phyloP scores from a whole-genome alignment of 495 filamentous ascomycete species.

The Lentithecium fluviatile region DNA sequence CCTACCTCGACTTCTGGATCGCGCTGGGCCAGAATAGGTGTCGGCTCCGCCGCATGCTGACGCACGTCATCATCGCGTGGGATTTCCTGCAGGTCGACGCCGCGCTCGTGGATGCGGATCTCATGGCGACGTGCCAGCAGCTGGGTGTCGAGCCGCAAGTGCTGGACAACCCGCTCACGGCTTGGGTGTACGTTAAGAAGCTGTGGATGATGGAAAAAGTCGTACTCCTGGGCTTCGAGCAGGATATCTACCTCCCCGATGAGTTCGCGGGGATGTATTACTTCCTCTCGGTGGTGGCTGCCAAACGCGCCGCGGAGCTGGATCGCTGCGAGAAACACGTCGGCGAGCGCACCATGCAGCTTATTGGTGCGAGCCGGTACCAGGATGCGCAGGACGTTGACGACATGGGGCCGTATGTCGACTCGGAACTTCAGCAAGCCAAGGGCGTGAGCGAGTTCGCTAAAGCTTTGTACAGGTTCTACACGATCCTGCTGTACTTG shows the following conservation, averaged over 20 bases:
- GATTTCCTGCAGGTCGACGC: constrained; percentile 82
- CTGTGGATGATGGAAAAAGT: constrained; percentile 82
- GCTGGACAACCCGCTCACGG: constrained; percentile 66
- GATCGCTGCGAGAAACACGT: background rate
- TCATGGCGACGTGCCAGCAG: constrained; percentile 49
- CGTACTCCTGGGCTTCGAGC: constrained; percentile 92
- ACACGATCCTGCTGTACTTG: constrained; percentile 63
- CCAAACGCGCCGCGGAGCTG: constrained; percentile 21
- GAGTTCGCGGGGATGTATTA: constrained; percentile 90
- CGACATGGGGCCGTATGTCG: constrained; percentile 53
- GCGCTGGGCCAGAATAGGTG: constrained; percentile 87
- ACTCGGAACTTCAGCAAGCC: constrained; percentile 54
- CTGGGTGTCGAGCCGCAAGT: constrained; percentile 50
- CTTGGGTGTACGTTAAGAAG: constrained; percentile 89
- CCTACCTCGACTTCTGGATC: constrained; percentile 78
- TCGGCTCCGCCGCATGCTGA: constrained; percentile 77
- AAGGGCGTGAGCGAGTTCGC: constrained; percentile 69
- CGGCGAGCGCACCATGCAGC: background rate
- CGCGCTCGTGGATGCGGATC: constrained; percentile 71
- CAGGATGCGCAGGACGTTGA: constrained; percentile 38
- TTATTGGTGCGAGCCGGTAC: background rate
- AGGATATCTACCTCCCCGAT: constrained; percentile 81
- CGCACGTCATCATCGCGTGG: constrained; percentile 78
- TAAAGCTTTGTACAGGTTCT: constrained; percentile 64
- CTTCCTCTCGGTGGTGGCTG: constrained; percentile 49